A percentile compares a stretch with the other conserved stretches of the same genome.
phyloP scores from a whole-genome alignment of 495 filamentous ascomycete genomes.

The Penicillium lividum region DNA sequence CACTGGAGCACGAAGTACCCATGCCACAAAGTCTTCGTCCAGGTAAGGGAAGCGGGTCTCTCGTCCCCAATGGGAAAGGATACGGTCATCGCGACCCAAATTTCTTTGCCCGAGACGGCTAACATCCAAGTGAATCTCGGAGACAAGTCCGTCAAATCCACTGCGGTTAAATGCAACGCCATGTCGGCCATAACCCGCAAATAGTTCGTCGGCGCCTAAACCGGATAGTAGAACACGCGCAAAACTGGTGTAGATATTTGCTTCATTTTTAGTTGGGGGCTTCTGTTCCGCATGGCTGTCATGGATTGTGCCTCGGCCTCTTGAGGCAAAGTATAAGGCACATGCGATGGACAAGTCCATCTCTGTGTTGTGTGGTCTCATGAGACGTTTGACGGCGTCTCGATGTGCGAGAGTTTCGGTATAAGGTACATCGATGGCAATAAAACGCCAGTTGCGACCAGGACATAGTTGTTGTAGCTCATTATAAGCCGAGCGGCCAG shows the following conservation, averaged over 20 bases:
- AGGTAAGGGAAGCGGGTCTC: conserved; percentile 92
- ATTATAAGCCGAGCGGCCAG: conserved; percentile 71
- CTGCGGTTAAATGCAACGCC: conserved; percentile 67
- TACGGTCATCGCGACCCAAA: conserved; percentile 88
- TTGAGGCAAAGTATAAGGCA: conserved; percentile 90
- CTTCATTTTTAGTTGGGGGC: conserved; percentile 3
- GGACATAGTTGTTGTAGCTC: conserved; percentile 76
- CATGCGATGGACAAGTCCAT: conserved; percentile 98
- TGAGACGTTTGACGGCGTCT: conserved; percentile 66
- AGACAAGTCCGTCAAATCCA: conserved; percentile 69
- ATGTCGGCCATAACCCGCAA: conserved; percentile 90
- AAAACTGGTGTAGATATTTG: conserved; percentile 59
- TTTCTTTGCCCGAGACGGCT: conserved; percentile 87
- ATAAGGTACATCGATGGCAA: conserved; percentile 83
- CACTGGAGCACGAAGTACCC: conserved; percentile 71
- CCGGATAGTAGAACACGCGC: conserved; percentile 88
- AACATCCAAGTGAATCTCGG: conserved; percentile 86
- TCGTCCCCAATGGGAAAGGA: conserved; percentile 85
- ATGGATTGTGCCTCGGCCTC: conserved; percentile 60
- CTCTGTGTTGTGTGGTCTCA: conserved; percentile 92
- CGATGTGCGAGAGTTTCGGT: conserved; percentile 71
- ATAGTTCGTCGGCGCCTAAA: conserved; percentile 93
- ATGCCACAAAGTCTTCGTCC: conserved; percentile 80
- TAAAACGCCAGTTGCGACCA: conserved; percentile 73
- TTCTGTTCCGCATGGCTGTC: neutral